phyloP scores from a whole-genome alignment of 2,329 filamentous ascomycete species.

The Helminthosporium solani region DNA sequence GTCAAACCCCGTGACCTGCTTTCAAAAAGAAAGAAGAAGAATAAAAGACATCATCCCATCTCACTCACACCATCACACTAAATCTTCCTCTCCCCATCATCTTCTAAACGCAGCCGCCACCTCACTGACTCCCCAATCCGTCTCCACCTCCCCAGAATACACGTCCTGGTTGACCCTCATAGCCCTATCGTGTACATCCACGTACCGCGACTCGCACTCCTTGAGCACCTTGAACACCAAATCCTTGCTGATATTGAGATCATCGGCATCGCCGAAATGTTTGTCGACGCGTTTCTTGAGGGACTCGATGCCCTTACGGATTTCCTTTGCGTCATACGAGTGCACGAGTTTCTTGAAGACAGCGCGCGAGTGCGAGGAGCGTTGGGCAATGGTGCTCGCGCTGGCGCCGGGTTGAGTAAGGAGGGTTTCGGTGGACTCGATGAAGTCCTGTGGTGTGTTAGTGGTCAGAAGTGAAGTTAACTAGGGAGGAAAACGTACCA shows the following conservation, averaged over 20 bases:
- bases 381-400: conserved; percentile 66
- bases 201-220: conserved; percentile 60
- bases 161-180: conserved; percentile 45
- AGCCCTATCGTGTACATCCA: conserved; percentile 53
- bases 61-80: neutral
- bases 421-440: conserved; percentile 81
- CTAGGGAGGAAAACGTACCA: conserved; percentile 48
- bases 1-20: neutral
- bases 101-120: conserved; percentile 33
- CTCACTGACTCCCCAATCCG: conserved; percentile 39
- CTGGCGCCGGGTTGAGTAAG: conserved; percentile 56
- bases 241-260: conserved; percentile 63
- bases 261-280: conserved; percentile 89
- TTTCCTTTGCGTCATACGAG: conserved; percentile 77
- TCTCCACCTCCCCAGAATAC: conserved; percentile 49
- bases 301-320: conserved; percentile 85
- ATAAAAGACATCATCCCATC: neutral
- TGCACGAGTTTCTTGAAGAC: conserved; percentile 85
- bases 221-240: conserved; percentile 61
- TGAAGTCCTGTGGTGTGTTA: conserved; percentile 61
- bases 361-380: conserved; percentile 78
- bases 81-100: conserved; percentile 12
- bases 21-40: neutral
- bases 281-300: conserved; percentile 92
- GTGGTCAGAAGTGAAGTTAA: conserved; percentile 13